Percentiles rank a stretch among this genome's conserved stretches.
Evolutionary conservation across 129 eudicot genomes (phyloP).

Genomic region (Rutidosis leptorrhynchoides): DNA sequence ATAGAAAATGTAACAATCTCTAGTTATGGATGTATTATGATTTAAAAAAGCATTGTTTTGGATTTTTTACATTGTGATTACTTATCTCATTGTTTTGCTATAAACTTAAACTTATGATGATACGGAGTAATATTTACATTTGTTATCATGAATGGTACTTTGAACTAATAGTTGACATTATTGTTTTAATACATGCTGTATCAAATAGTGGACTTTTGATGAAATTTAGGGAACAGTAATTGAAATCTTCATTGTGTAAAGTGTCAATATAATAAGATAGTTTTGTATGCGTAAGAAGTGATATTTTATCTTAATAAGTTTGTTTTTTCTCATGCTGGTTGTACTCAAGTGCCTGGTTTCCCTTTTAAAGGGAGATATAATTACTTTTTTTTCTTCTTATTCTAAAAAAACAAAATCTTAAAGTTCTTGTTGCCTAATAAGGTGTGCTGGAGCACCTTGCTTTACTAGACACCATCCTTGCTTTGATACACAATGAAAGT

Average conservation of each 20-base stretch:
- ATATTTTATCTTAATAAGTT: constrained; percentile 16
- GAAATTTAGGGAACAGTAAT: constrained; percentile 5
- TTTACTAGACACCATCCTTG: constrained; percentile 38
- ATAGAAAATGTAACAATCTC: constrained; percentile 22
- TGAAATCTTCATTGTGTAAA: constrained; percentile 13
- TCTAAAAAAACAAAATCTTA: constrained; percentile 27
- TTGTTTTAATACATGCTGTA: constrained; percentile 5
- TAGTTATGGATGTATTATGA: constrained; percentile 21
- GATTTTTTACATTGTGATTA: neutral
- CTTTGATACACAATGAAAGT: constrained; percentile 30
- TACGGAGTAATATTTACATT: neutral
- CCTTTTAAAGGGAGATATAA: constrained; percentile 10
- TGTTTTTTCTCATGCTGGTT: constrained; percentile 9
- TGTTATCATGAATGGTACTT: constrained; percentile 11
- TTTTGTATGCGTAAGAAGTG: constrained; percentile 16
- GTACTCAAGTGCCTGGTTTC: constrained; percentile 28
- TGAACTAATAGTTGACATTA: constrained; percentile 13
- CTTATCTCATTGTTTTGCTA: constrained; percentile 11
- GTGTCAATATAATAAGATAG: constrained; percentile 12
- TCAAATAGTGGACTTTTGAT: constrained; percentile 11
- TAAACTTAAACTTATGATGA: neutral
- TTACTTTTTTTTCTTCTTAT: constrained; percentile 26
- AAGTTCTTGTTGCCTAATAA: constrained; percentile 32
- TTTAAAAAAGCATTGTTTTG: neutral
- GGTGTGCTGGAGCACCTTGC: constrained; percentile 26